Evolutionary conservation across 176 grass and related monocot genomes (phyloP), one percentile per base, ranked within the genome.

Genomic region (Aechmea fasciata): DNA sequence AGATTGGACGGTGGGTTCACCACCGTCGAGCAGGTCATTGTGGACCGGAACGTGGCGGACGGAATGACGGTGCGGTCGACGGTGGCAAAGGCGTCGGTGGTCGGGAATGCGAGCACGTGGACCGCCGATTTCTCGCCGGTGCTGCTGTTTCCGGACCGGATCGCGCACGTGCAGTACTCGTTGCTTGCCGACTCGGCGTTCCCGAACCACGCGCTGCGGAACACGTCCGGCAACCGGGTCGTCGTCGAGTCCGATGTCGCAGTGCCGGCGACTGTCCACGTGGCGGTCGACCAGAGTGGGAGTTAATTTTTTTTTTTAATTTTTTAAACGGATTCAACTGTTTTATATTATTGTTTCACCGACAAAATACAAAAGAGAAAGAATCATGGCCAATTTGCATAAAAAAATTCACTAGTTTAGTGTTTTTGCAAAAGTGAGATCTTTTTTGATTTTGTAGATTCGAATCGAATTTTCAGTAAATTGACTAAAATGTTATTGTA

Each of bases 91-190:
- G 76, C 51, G 0, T 48, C 82, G 4, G 23, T 29, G 2, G 77
- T 80, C 15, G 91, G 84, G 2, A 96, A 96, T 51, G 82, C 78
- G 13, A 91, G 57, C 61, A n/a, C 13, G 0, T 96, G 91, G 91
- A 81, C 82, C 0, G 73, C 87, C 2, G 87, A 96, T 74, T 96
- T 96, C 79, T 81, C 85, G 49, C 11, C 68, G 0, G 74, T 77
- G 61, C 78, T 96, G 71, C 78, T 96, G 13, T 91, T 96, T 73
- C 87, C 87, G 2, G 74, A 96, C 73, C 20, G 82, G 66, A 96
- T 96, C 82, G 69, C 49, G 0, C 84, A 96, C 75, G 91, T 91
- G 54, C 91, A 96, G 81, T 96, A 96, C 79, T 72, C 91, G 70
- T 83, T 96, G 6, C 19, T 77, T 11, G 49, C 90, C n/a, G 84